phyloP scores from a whole-genome alignment of 768 basidiomycete genomes.

The Agaricus subrufescens region DNA sequence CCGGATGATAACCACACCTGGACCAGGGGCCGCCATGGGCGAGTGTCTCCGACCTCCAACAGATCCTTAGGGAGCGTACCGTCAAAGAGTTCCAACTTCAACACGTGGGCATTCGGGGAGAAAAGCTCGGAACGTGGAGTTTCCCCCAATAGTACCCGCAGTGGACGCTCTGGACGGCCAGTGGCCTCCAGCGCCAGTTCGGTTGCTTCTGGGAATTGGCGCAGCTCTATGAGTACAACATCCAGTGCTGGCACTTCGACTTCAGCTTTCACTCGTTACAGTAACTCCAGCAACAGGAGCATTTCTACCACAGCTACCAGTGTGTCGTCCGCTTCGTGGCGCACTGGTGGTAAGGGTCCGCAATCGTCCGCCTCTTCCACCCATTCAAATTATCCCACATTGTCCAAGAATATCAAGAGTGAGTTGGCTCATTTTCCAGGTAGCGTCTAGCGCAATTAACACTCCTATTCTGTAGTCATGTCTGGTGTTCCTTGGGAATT shows the following conservation, averaged over 20 bases:
- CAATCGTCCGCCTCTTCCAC: constrained; percentile 23
- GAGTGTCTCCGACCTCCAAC: constrained; percentile 18
- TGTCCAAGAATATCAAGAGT: constrained; percentile 83
- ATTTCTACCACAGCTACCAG: constrained; percentile 80
- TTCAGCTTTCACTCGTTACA: constrained; percentile 75
- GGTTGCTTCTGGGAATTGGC: constrained; percentile 68
- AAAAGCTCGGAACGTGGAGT: constrained; percentile 36
- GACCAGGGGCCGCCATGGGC: constrained; percentile 43
- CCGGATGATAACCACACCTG: constrained; percentile 41
- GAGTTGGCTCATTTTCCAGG: constrained; percentile 24
- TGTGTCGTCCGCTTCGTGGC: constrained; percentile 72
- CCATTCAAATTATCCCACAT: constrained; percentile 24
- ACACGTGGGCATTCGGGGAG: constrained; percentile 29
- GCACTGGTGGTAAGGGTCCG: constrained; percentile 41
- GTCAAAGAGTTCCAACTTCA: constrained; percentile 23
- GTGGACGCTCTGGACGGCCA: constrained; percentile 32
- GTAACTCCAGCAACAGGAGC: constrained; percentile 68
- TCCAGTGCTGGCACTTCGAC: constrained; percentile 66
- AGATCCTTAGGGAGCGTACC: constrained; percentile 23
- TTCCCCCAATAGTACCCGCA: constrained; percentile 60
- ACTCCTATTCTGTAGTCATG: constrained; percentile 47
- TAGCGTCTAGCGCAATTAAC: background rate
- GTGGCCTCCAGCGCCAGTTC: constrained; percentile 59
- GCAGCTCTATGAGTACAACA: constrained; percentile 68
- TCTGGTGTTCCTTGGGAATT: constrained; percentile 76